Base-by-base conservation (phyloP, 352 stramenopile species). In the Globisporangium cederbergense region DNA sequence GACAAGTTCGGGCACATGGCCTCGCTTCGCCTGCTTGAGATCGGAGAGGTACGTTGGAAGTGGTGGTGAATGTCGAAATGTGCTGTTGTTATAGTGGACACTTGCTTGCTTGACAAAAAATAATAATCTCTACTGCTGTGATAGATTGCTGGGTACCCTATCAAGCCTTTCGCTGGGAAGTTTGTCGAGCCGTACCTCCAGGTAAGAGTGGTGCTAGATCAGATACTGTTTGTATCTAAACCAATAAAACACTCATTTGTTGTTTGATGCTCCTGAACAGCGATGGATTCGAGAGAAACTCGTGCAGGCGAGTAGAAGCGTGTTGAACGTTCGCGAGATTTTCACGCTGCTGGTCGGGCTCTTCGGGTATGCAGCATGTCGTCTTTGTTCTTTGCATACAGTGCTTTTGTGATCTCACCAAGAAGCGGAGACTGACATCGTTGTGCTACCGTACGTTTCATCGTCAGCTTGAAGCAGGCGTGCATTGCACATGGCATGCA, bases 231-330 rank as follows among this genome's bases (percentile, higher is more conserved):
- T 54, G 25, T 5, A 9, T 43, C 28, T 4, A 52, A 9, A 32
- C 20, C 14, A 49, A 18, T 20, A 22, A 22, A 10, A 11, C 3
- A 51, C 14, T 51, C 18, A 30, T 52, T 51, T 16, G 7, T n/a
- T 30, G 18, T 5, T 2, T 43, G 8, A 25, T 30, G 3, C 14
- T 22, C 1, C 16, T 25, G n/a, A 43, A 14, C 32, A 93, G 76
- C 81, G 85, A 43, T 93, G 85, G 85, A 78, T 93, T 40, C 78
- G 81, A 16, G 85, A 93, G 58, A 93, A 91, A 56, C 81, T 93
- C 0, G 59, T 64, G 0, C 64, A 71, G 28, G 59, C 75, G 32
- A 59, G 62, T 9, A 86, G 77, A 38, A 84, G 68, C 67, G 69
- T 76, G 47, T 52, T 91, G 18, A 88, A 76, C 16, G 81, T 93